A percentile compares a stretch with the other conserved stretches of the same genome.
phyloP scores from a whole-genome alignment of 306 rosid species.

The Crotalaria pallida region DNA sequence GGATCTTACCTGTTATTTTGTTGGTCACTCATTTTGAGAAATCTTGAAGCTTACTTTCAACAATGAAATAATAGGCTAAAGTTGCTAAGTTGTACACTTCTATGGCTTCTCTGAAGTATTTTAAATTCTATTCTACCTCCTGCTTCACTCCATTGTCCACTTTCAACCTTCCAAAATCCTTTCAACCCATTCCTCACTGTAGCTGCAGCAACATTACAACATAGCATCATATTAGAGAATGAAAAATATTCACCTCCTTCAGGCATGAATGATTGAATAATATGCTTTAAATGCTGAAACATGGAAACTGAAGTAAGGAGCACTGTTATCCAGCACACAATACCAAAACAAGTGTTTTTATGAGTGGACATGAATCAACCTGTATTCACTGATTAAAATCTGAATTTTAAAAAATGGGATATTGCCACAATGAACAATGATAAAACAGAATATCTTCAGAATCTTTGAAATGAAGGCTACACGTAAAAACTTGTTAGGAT shows the following conservation, averaged over 20 bases:
- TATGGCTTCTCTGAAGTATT: background rate
- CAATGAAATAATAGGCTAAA: conserved; percentile 3
- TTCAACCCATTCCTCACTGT: conserved; percentile 19
- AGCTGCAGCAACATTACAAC: conserved; percentile 5
- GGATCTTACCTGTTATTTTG: conserved; percentile 27
- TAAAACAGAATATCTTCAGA: conserved; percentile 31
- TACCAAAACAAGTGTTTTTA: conserved; percentile 15
- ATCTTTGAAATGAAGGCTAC: conserved; percentile 39
- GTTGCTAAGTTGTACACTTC: background rate
- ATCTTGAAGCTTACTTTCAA: background rate
- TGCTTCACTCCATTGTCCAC: conserved; percentile 16
- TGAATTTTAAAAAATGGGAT: conserved; percentile 29
- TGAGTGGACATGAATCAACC: conserved; percentile 20
- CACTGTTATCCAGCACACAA: background rate
- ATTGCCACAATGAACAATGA: conserved; percentile 16
- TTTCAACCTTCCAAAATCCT: background rate
- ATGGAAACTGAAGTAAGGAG: conserved; percentile 12
- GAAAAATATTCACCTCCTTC: background rate
- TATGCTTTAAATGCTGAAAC: conserved; percentile 21
- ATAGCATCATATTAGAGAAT: background rate
- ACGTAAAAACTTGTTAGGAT: conserved; percentile 18
- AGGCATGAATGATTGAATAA: conserved; percentile 18
- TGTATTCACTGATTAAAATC: conserved; percentile 28
- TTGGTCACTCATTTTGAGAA: conserved; percentile 24
- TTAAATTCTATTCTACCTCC: background rate